Base-by-base conservation (phyloP, 2,329 filamentous ascomycete species). In the Neofusicoccum sp. region DNA sequence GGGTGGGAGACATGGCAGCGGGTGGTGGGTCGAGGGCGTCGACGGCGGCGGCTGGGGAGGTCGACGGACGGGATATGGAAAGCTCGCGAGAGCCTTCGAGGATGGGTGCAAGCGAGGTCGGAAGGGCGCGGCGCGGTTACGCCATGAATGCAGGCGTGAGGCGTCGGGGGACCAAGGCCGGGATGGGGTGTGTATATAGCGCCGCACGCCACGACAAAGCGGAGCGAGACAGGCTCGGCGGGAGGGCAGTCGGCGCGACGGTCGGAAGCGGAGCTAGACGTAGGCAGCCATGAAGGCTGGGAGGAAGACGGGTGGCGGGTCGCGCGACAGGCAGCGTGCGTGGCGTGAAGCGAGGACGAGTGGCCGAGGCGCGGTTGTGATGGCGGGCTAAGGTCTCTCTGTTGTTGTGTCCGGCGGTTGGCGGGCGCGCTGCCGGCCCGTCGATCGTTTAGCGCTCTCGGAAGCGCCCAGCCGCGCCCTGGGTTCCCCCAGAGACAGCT, bases 1-100 rank as follows among this genome's bases (percentile, higher is more conserved):
- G 41, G 11, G 57, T 51, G 45, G 83, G 81, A 61, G 84, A 80
- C 85, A 87, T 87, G 69, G 66, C 43, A 41, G 26, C 38, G 30
- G 45, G 40, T 33, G 33, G 40, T 26, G 34, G 28, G 20, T 28
- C 36, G 47, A 48, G 24, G 41, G 48, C 44, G 31, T 30, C 36
- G 30, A 36, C 40, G 38, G 26, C 40, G 47, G 38, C 12, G 48
- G 16, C 16, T 38, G 20, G 47, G 40, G 36, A 14, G 26, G 58
- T 53, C 58, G 47, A 33, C 26, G 47, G 30, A 33, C 8, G 38
- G 31, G 38, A 24, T 43, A 48, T 20, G 51, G 30, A 33, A 41
- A 41, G 51, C 36, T 8, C 11, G 6, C 9, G 38, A 20, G 49
- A 56, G 51, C 38, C 36, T 41, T 41, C 51, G 51, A 56, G 38